Conservation (phyloP, 2,329 filamentous ascomycete genomes). For the Fusarium sambucinum region DNA sequence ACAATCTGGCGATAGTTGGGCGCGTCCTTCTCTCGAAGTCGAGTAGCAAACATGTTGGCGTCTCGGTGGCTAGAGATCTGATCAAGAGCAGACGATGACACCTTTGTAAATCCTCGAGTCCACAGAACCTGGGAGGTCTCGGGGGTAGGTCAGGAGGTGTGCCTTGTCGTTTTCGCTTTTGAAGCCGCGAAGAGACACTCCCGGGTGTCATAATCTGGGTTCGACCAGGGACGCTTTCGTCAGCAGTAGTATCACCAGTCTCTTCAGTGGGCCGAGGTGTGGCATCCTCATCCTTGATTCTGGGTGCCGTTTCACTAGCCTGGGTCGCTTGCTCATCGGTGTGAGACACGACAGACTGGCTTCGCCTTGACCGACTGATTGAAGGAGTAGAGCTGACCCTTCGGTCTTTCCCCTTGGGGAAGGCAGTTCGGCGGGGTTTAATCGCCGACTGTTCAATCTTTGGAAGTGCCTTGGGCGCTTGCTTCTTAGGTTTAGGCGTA, state of each 20-base stretch:
- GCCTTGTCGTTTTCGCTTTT: constrained; percentile 70
- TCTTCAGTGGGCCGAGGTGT: constrained; percentile 69
- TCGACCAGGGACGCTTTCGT: constrained; percentile 62
- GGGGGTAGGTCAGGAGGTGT: constrained; percentile 60
- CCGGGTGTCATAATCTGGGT: constrained; percentile 54
- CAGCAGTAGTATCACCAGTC: constrained; percentile 66
- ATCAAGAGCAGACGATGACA: constrained; percentile 78
- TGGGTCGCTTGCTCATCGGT: constrained; percentile 63
- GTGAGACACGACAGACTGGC: constrained; percentile 61
- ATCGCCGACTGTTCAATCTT: constrained; percentile 42
- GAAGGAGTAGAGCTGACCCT: constrained; percentile 54
- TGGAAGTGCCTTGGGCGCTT: constrained; percentile 48
- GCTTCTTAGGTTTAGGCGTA: constrained; percentile 52
- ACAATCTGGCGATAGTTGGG: constrained; percentile 82
- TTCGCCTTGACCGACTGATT: constrained; percentile 53
- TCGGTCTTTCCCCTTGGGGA: constrained; percentile 53
- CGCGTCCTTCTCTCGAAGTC: constrained; percentile 79
- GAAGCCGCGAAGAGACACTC: constrained; percentile 54
- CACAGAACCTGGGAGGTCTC: constrained; percentile 78
- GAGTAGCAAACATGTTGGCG: constrained; percentile 82
- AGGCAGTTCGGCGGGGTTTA: constrained; percentile 53
- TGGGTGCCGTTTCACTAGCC: constrained; percentile 52
- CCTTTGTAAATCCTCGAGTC: constrained; percentile 80
- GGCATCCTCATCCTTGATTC: constrained; percentile 70
- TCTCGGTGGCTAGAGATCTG: constrained; percentile 82